Conservation (phyloP, 306 rosid genomes). For the Nissolia schottii region DNA sequence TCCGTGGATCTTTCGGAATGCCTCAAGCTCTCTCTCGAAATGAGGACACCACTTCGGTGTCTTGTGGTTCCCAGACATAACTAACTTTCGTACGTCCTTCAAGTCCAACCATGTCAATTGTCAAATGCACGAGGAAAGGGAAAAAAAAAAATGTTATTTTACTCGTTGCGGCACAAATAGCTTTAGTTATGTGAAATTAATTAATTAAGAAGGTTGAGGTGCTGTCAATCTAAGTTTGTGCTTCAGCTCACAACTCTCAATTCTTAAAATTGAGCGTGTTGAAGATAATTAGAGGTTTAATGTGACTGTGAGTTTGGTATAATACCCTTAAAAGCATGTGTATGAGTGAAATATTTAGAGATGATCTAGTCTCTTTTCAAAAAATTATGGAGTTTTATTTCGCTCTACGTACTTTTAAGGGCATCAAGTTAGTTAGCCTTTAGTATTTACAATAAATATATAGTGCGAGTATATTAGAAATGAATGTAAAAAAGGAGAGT, state of each 20-base stretch:
- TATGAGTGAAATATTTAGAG: not conserved
- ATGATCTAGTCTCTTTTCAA: not conserved
- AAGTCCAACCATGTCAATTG: not conserved
- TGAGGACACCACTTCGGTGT: slow-evolving; percentile 59
- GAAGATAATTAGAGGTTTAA: not conserved
- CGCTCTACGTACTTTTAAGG: not conserved
- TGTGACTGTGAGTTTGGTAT: not conserved
- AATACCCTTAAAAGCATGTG: not conserved
- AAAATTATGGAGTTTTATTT: not conserved
- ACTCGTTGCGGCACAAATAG: too few species aligned
- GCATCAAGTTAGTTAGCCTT: not conserved
- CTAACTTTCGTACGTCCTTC: not conserved
- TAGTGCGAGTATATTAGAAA: not conserved
- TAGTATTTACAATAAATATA: not conserved
- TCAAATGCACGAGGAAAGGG: too few species aligned
- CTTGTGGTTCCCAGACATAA: slow-evolving; percentile 18
- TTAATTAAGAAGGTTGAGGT: not conserved
- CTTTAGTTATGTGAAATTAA: too few species aligned
- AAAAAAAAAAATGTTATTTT: too few species aligned
- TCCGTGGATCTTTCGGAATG: slow-evolving; percentile 63
- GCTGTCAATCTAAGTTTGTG: not conserved
- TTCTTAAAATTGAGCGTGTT: not conserved
- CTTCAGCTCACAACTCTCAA: not conserved
- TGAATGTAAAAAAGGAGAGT: slow-evolving; percentile 7
- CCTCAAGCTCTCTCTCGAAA: slow-evolving; percentile 70